phyloP scores from a whole-genome alignment of 306 rosid genomes.

The Coriaria nepalensis region DNA sequence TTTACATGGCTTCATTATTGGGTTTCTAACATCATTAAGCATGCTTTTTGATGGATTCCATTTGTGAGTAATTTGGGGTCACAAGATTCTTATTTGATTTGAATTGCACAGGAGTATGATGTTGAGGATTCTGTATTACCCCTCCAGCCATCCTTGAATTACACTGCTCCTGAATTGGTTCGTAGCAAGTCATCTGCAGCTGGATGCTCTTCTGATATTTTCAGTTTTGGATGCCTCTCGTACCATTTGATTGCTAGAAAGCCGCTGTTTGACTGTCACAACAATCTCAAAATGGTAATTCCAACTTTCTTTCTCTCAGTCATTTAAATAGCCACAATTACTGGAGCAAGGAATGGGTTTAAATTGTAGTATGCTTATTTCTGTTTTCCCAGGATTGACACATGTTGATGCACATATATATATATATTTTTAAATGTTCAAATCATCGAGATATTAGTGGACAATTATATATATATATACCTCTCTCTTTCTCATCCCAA shows the following conservation, averaged over 20 bases:
- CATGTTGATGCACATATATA: too few relatives aligned
- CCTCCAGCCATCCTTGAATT: slow-evolving; percentile 81
- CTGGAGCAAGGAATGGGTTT: too few relatives aligned
- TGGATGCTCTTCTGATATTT: slow-evolving; percentile 71
- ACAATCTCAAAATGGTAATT: slow-evolving; percentile 88
- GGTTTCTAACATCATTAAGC: too few relatives aligned
- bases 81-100: background rate
- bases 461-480: too few relatives aligned
- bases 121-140: slow-evolving; percentile 89
- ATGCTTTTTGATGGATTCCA: background rate
- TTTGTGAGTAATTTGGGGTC: slow-evolving; percentile 5
- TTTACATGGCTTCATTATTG: too few relatives aligned
- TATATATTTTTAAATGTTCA: too few relatives aligned
- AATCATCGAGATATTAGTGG: too few relatives aligned
- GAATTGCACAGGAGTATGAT: slow-evolving; percentile 72
- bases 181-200: slow-evolving; percentile 39
- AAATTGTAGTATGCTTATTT: too few relatives aligned
- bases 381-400: too few relatives aligned
- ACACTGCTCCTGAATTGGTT: slow-evolving; percentile 93
- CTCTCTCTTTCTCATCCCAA: too few relatives aligned
- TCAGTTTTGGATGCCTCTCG: slow-evolving; percentile 94
- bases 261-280: slow-evolving; percentile 80
- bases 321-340: too few relatives aligned
- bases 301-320: background rate
- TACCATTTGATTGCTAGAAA: slow-evolving; percentile 81